phyloP scores from a whole-genome alignment of 192 early-diverging fungal genomes.

The Dissophora ornata region DNA sequence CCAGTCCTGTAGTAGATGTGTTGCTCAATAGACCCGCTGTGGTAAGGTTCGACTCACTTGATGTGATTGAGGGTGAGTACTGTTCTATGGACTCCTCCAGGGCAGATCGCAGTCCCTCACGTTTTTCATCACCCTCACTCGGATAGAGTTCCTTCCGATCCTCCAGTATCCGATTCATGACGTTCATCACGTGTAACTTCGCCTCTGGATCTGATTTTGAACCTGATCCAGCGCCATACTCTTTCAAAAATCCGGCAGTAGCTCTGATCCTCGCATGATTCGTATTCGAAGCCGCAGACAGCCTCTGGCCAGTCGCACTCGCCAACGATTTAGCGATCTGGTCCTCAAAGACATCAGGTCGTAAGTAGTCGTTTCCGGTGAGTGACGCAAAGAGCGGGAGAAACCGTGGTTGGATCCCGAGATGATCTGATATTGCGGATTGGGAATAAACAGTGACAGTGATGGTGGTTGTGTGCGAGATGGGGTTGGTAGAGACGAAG shows the following conservation, averaged over 20 bases:
- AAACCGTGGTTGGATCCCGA: slow-evolving; percentile 40
- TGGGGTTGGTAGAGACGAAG: slow-evolving; percentile 19
- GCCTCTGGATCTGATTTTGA: neutral
- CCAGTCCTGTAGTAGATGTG: neutral
- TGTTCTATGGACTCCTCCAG: slow-evolving; percentile 45
- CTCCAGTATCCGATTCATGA: slow-evolving; percentile 29
- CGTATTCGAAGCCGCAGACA: slow-evolving; percentile 9
- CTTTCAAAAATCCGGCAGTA: slow-evolving; percentile 32
- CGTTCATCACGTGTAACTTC: neutral
- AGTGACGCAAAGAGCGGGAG: slow-evolving; percentile 62
- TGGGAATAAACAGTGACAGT: slow-evolving; percentile 57
- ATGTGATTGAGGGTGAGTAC: too few species aligned
- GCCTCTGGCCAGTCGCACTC: slow-evolving; percentile 20
- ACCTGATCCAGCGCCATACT: slow-evolving; percentile 21
- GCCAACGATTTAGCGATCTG: slow-evolving; percentile 34
- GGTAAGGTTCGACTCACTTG: too few species aligned
- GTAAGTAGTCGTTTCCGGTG: slow-evolving; percentile 62
- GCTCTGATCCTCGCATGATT: slow-evolving; percentile 41
- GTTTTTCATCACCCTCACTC: slow-evolving; percentile 10
- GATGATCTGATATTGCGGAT: slow-evolving; percentile 35
- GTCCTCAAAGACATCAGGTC: slow-evolving; percentile 43
- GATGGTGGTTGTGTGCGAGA: slow-evolving; percentile 7
- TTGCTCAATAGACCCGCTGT: neutral
- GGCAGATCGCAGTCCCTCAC: slow-evolving; percentile 22
- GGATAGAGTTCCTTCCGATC: slow-evolving; percentile 29